Evolutionary conservation across 331 rosid genomes (phyloP), one percentile per base, ranked within the genome.

Genomic region (Telfairia occidentalis): DNA sequence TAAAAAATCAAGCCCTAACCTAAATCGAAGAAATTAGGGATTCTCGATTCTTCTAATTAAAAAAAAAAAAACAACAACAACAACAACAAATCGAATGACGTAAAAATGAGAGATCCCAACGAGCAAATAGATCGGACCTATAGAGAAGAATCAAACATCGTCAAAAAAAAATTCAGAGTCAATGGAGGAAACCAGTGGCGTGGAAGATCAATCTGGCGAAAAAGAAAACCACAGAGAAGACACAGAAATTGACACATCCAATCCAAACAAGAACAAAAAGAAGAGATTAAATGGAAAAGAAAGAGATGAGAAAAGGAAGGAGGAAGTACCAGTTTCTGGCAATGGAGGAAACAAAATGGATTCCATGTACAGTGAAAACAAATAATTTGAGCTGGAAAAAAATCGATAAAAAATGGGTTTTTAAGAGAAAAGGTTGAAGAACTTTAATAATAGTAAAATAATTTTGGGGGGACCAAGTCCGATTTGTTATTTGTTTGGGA

Each of bases 401-500:
- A 19, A 7, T 43, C n/a, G 11, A 16, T 37, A 2, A 46, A 29
- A 28, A 28, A 7, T 6, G 59, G 42, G 40, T 29, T 28, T 15
- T 71, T 4, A 16, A 30, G 60, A 48, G n/a, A 70, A 15, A 2
- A 9, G 9, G 3, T 16, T 16, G n/a, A 5, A 7, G 24, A 9
- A 38, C 57, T 50, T 50, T 38, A 30, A 64, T 46, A 40, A 29
- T 70, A 70, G 43, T 28, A 71, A 37, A 69, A 61, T 26, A 8
- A 48, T 28, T 26, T 23, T 21, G 23, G 26, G 64, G 64, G 61
- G 64, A 64, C 70, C 32, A 52, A 46, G 55, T 67, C 75, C 53
- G 40, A 32, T 55, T 61, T 77, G 80, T 78, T 76, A 84, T 88
- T 85, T 83, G 84, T 88, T 84, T 87, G 61, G 89, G 85, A 84